These are phyloP conservation scores for Ottelia alismoides DNA, from an alignment of 106 monocot species.

Conservation along the genomic window DNA sequence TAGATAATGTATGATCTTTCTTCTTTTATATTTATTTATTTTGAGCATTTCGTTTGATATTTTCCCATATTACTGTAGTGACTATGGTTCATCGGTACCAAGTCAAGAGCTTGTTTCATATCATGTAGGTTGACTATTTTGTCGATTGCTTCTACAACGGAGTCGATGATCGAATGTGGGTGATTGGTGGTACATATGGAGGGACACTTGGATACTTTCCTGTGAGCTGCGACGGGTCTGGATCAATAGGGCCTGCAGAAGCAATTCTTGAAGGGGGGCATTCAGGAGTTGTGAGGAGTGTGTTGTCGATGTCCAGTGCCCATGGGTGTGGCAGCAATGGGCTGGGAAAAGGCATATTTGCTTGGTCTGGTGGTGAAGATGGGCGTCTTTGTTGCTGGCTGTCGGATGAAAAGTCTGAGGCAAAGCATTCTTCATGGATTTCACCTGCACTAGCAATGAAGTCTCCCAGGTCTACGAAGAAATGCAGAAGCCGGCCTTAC, in stretches of 20 bases:
- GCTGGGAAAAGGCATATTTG: slow-evolving; percentile 39
- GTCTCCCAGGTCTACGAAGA: slow-evolving; percentile 15
- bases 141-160: slow-evolving; percentile 73
- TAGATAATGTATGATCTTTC: slow-evolving; percentile 76
- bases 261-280: slow-evolving; percentile 94
- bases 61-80: too few species aligned
- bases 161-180: slow-evolving; percentile 52
- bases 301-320: slow-evolving; percentile 43
- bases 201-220: slow-evolving; percentile 90
- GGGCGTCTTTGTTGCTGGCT: slow-evolving; percentile 87
- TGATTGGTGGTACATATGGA: slow-evolving; percentile 65
- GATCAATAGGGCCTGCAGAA: slow-evolving; percentile 42
- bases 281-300: slow-evolving; percentile 58
- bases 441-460: slow-evolving; percentile 40
- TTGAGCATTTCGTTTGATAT: too few species aligned
- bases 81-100: too few species aligned
- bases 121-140: slow-evolving; percentile 78
- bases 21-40: too few species aligned
- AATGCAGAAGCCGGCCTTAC: slow-evolving; percentile 52
- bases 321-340: slow-evolving; percentile 21
- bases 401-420: slow-evolving; percentile 35
- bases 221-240: slow-evolving; percentile 16
- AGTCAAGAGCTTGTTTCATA: not conserved
- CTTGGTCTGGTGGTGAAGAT: slow-evolving; percentile 96
- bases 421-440: slow-evolving; percentile 43